Base-by-base conservation (phyloP, 2,329 filamentous ascomycete species). In the Talaromyces islandicus region DNA sequence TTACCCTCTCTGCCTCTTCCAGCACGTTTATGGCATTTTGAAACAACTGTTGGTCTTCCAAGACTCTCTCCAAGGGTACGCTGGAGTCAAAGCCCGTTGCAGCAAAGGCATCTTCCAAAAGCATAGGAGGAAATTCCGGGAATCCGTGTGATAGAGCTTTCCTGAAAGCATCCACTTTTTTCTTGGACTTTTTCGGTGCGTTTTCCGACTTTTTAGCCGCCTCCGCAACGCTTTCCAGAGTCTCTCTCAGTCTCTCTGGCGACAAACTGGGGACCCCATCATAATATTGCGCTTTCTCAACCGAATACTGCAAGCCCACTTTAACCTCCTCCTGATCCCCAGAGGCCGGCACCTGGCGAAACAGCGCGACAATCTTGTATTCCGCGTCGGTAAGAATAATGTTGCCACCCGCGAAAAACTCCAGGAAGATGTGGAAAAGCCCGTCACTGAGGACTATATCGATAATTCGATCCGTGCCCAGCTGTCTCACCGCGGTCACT, bases 401-500 rank as follows among this genome's bases (percentile, higher is more conserved):
- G 71, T 99, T 99, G 52, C 94, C 94, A 57, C 90, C 90, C 1
- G 94, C 93, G 72, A 96, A 99, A 78, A 99, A 99, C 76, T 99
- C 94, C 29, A 99, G 79, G 71, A 91, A 97, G 24, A 99, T 75
- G 48, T 88, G 83, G 71, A 95, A 97, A 66, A 88, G 83, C 11
- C 94, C 94, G 79, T 97, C 92, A 67, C 90, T 95, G 72, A 99
- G 97, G 68, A 89, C 84, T 58, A 99, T 86, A 72, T 97, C 91
- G 57, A 99, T 88, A 63, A 99, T 89, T 57, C 94, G 85, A 73
- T 99, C 94, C 2, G 92, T 97, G 54, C 94, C 94, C 56, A 99
- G 84, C 75, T 99, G 94, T 1, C 82, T 78, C 10, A 99, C 85
- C 0, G 84, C 81, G 0, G 93, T 96, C 60, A 96, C 85, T 60